A percentile compares a stretch with the other conserved stretches of the same genome.
phyloP scores from a whole-genome alignment of 1,284 basidiomycete species.

The Stereum hirsutum region DNA sequence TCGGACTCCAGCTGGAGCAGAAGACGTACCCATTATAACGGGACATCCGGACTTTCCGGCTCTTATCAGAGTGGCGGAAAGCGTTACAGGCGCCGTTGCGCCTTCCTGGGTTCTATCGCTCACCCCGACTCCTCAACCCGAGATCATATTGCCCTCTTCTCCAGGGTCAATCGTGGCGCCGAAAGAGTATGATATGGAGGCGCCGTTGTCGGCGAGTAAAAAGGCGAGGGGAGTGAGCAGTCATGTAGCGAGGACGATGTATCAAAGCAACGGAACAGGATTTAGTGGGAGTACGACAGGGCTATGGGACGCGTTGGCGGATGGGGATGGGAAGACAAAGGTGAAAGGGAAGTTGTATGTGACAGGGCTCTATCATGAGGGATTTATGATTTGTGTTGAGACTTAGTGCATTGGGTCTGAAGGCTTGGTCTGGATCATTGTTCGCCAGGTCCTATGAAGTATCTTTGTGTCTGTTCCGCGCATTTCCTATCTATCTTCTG shows the following conservation, averaged over 20 bases:
- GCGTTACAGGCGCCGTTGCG: conserved; percentile 25
- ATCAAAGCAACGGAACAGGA: conserved; percentile 52
- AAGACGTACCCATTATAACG: conserved; percentile 50
- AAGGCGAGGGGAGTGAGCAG: conserved; percentile 27
- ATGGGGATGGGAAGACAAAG: too few relatives aligned
- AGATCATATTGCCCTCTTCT: too few relatives aligned
- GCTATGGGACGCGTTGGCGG: conserved; percentile 34
- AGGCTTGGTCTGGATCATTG: too few relatives aligned
- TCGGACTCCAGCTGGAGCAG: conserved; percentile 27
- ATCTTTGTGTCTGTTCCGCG: too few relatives aligned
- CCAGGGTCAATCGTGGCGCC: conserved; percentile 9
- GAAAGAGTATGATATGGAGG: conserved; percentile 28
- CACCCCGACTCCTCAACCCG: conserved; percentile 10
- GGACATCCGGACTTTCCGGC: conserved; percentile 58
- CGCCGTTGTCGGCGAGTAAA: conserved; percentile 33
- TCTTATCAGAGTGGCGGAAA: conserved; percentile 33
- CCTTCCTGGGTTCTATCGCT: conserved; percentile 52
- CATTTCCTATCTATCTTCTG: too few relatives aligned
- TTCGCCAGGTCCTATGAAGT: too few relatives aligned
- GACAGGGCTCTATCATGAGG: conserved; percentile 47
- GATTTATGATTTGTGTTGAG: conserved; percentile 45
- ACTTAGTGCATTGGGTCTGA: too few relatives aligned
- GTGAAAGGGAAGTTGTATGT: conserved; percentile 42
- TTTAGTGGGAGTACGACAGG: conserved; percentile 44
- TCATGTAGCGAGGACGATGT: conserved; percentile 43